Percentiles rank a stretch among this genome's conserved stretches.
These are phyloP conservation scores for Fusarium concolor DNA, from an alignment of 2,329 filamentous ascomycete species.

Conservation along the genomic window DNA sequence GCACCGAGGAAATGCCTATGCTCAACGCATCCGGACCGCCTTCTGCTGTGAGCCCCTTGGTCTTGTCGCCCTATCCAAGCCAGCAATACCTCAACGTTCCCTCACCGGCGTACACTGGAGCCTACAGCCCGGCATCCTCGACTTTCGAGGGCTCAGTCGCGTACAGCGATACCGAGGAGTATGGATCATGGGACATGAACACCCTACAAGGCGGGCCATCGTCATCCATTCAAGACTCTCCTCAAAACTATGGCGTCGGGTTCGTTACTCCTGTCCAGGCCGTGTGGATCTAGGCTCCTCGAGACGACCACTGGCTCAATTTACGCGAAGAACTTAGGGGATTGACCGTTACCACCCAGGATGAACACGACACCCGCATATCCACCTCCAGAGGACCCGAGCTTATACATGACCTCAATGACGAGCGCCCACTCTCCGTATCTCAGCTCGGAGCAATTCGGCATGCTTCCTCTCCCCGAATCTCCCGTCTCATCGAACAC, in stretches of 20 bases:
- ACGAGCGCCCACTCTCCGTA: slow-evolving; percentile 59
- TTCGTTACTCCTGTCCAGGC: slow-evolving; percentile 73
- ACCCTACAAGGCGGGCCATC: slow-evolving; percentile 58
- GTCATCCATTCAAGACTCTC: slow-evolving; percentile 59
- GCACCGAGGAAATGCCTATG: slow-evolving; percentile 70
- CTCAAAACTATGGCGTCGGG: slow-evolving; percentile 61
- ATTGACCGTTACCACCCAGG: slow-evolving; percentile 68
- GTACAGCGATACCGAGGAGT: slow-evolving; percentile 73
- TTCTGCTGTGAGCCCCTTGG: slow-evolving; percentile 65
- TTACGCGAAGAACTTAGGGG: slow-evolving; percentile 56
- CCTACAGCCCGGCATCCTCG: slow-evolving; percentile 72
- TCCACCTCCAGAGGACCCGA: slow-evolving; percentile 58
- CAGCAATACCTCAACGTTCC: slow-evolving; percentile 72
- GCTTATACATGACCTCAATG: slow-evolving; percentile 52
- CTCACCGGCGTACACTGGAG: slow-evolving; percentile 68
- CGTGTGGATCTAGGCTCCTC: slow-evolving; percentile 67
- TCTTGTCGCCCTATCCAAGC: slow-evolving; percentile 65
- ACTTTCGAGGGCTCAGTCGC: slow-evolving; percentile 71
- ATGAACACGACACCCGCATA: slow-evolving; percentile 60
- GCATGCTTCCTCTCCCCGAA: slow-evolving; percentile 60
- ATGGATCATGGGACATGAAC: slow-evolving; percentile 61
- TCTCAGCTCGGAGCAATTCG: slow-evolving; percentile 56
- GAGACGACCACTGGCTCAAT: slow-evolving; percentile 55
- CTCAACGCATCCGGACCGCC: slow-evolving; percentile 59
- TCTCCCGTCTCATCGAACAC: slow-evolving; percentile 55